Base-by-base conservation (phyloP, 805 yeast genomes). In the Maudiozyma turicensis region DNA sequence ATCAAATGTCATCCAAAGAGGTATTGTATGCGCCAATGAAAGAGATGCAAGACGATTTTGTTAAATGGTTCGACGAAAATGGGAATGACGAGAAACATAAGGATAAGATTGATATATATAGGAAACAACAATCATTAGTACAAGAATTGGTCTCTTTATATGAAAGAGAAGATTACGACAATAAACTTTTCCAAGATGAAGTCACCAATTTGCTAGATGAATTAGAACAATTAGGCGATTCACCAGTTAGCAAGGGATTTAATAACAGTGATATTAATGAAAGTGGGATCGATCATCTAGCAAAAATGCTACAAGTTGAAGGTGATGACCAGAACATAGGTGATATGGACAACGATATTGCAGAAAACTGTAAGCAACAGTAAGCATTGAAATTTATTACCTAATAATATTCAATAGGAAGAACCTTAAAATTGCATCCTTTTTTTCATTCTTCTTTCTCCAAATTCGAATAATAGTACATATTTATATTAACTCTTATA, bases 11-110 rank as follows among this genome's bases (percentile, higher is more conserved):
- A 7, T 80, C 93, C 5, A 91, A 89, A 60, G 90, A 83, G 50
- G 85, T 90, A 20, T 72, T 91, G 38, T 90, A 86, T 61, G 95
- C 84, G 56, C 96, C 98, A 2, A 75, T 91, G 68, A 84, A 82
- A 59, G 95, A 88, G 52, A 73, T 90, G 63, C 78, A 82, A 54
- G 68, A 71, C 10, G 86, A 86, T 60, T 87, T 81, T 63, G 86
- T 88, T 2, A 74, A 65, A 30, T 91, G 86, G 82, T 72, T 91
- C 52, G 66, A 69, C 43, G 77, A 75, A 44, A 74, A 84, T 53
- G 70, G 71, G 46, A 74, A 71, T 8, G 63, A 60, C 8, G 60
- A 64, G 13, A 61, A 80, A 29, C 48, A 72, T 7, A 69, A 64
- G 2, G 78, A 70, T 6, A 82, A 84, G 46, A 67, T 72, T 51